Base-by-base conservation (phyloP, 331 rosid species). In the Arachis monticola region DNA sequence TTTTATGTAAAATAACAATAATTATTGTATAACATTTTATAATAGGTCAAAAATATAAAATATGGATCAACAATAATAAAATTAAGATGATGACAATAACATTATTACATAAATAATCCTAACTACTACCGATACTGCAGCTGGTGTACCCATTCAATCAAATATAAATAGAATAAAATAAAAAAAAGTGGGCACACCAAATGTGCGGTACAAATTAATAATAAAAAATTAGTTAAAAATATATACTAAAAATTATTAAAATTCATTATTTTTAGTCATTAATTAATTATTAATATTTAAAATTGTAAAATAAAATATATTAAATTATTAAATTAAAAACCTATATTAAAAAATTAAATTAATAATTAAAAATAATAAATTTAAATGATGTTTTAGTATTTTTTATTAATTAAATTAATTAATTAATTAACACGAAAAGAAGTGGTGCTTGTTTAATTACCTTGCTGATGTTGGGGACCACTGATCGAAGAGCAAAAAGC, bases 401-500 rank as follows among this genome's bases (percentile, higher is more conserved):
- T 17, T 17, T 17, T 17, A 35, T 35, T 35, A 35, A 35, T 35
- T 35, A 17, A 35, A 65, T 60, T 6, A 30, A 66, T 66, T n/a
- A 81, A 69, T 70, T 4, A 70, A 58, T 64, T 8, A 47, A 77
- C 60, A 74, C 30, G 5, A 11, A 53, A 51, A 14, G n/a, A 40
- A 27, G 10, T 45, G 17, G 32, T 50, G 41, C 17, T 31, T 51
- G 7, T 6, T 52, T 17, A 17, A 17, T 17, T 78, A 89, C 99
- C 99, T 95, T 95, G 88, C 88, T 90, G 27, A 95, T 95, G 42
- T 95, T 90, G 12, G 99, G 99, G 73, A 95, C 99, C 77, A 90
- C 97, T 1, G 97, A 85, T 81, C 99, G 84, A n/a, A 95, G 97
- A 1, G 97, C 97, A 27, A 92, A 92, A 9, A 92, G 91, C 77